phyloP scores from a whole-genome alignment of 345 rosid genomes.

The Dipteronia dyeriana region DNA sequence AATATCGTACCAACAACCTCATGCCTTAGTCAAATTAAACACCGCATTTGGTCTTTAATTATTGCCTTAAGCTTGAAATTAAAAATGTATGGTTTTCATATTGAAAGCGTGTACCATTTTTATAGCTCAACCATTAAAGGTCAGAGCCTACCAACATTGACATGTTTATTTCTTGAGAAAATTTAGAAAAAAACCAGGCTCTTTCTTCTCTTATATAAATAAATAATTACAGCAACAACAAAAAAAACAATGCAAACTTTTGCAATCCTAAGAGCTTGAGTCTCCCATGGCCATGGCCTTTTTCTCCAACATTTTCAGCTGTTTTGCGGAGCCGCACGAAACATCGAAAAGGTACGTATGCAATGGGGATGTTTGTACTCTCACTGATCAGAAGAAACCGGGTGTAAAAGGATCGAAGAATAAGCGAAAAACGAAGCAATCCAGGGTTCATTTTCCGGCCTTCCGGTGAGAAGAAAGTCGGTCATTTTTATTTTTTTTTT shows the following conservation, averaged over 20 bases:
- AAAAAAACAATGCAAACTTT: not conserved
- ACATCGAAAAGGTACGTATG: slow-evolving; percentile 30
- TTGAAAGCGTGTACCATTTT: not conserved
- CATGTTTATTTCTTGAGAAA: not conserved
- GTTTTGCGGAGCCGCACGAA: slow-evolving; percentile 30
- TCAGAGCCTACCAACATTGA: slow-evolving; percentile 15
- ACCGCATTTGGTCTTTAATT: not conserved
- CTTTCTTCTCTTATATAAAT: not conserved
- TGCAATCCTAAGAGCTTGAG: not conserved
- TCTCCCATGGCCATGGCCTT: slow-evolving; percentile 32
- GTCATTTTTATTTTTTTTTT: too few species aligned
- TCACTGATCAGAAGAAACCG: slow-evolving; percentile 11
- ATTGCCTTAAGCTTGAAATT: not conserved
- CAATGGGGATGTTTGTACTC: slow-evolving; percentile 45
- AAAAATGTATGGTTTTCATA: not conserved
- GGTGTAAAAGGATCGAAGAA: slow-evolving; percentile 1
- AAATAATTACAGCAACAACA: not conserved
- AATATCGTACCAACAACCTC: not conserved
- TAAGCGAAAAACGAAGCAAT: slow-evolving; percentile 19
- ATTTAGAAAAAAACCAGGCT: not conserved
- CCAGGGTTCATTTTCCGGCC: slow-evolving; percentile 9
- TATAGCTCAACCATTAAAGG: not conserved
- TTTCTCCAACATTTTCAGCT: slow-evolving; percentile 38
- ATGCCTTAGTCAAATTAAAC: not conserved
- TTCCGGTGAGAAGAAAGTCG: not conserved